Evolutionary conservation across 257 asterid species (phyloP), one percentile per base, ranked within the genome.

Genomic region (Leonotis leonurus): DNA sequence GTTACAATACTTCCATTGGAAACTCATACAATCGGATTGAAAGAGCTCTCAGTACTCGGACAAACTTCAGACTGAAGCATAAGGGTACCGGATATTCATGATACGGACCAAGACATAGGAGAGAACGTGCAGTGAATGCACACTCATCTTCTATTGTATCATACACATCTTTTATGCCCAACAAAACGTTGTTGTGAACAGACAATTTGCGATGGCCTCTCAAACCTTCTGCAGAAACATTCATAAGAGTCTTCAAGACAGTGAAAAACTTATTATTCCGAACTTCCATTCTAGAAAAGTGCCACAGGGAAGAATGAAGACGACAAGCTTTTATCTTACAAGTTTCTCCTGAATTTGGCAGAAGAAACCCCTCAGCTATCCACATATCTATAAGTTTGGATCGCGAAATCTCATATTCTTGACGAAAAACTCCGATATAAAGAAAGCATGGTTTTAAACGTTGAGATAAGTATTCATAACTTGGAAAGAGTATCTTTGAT

Each of bases 361-460:
- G 33, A 13, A 70, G 60, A 57, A 75, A 48, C 49, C 74, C 71
- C 46, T 65, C 73, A 2, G 56, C 60, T 4, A 35, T 8, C 72
- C 77, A 65, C 21, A 72, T 10, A 29, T 49, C 17, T 11, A 64
- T 10, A 27, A 72, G 37, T 46, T 65, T 55, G 0, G 53, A 27
- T 6, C 30, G 20, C 0, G 59, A 60, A 24, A 78, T 53, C 22
- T 18, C 62, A 18, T 29, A 44, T 0, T 61, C 51, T 61, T 30
- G 32, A 18, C 45, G 56, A 30, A 27, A 60, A 44, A 10, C 43
- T 17, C 66, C 66, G 32, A 60, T 43, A 32, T 60, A 32, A 1
- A 60, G 66, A 61, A 61, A 61, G 27, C 67, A 61, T 3, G 67
- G 56, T 30, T 44, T 61, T 8, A 61, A 61, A 30, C 37, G 56